These are phyloP conservation scores for Fistulina hepatica DNA, from an alignment of 1,284 basidiomycete genomes.

Conservation along the genomic window DNA sequence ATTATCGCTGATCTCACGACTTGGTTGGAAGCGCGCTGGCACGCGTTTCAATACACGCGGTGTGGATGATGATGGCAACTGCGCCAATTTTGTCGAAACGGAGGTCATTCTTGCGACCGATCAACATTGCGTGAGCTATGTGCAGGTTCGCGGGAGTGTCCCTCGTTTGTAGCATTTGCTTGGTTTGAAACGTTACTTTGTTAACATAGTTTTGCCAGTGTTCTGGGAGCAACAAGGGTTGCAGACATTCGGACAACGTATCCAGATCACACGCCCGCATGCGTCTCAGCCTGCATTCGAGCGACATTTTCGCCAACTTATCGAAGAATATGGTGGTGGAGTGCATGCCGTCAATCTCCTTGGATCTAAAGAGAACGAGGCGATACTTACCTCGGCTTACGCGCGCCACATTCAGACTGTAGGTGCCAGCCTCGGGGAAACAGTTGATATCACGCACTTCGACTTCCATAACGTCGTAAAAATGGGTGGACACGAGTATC, in stretches of 20 bases:
- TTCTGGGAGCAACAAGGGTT: conserved; percentile 98
- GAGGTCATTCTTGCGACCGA: conserved; percentile 85
- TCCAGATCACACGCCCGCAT: conserved; percentile 90
- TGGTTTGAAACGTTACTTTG: conserved; percentile 12
- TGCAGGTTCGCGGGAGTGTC: conserved; percentile 89
- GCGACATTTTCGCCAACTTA: conserved; percentile 80
- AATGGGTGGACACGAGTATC: conserved; percentile 81
- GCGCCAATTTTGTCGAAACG: conserved; percentile 97
- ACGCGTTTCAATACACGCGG: conserved; percentile 97
- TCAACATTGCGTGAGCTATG: conserved; percentile 79
- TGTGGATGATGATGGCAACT: conserved; percentile 95
- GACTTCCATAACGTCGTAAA: conserved; percentile 88
- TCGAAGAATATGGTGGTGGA: conserved; percentile 64
- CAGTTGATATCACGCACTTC: conserved; percentile 73
- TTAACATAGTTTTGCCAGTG: conserved; percentile 34
- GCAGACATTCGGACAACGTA: conserved; percentile 82
- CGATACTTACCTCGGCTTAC: conserved; percentile 76
- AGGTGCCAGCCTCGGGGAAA: conserved; percentile 43
- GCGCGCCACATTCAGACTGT: conserved; percentile 62
- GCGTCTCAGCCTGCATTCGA: conserved; percentile 96
- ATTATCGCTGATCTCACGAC: conserved; percentile 72
- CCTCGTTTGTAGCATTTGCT: conserved; percentile 52
- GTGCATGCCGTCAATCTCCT: conserved; percentile 84
- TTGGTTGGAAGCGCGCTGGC: conserved; percentile 93
- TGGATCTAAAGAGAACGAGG: conserved; percentile 87